These are phyloP conservation scores for Paralagenidium karlingii DNA, from an alignment of 352 stramenopile species.

Conservation along the genomic window DNA sequence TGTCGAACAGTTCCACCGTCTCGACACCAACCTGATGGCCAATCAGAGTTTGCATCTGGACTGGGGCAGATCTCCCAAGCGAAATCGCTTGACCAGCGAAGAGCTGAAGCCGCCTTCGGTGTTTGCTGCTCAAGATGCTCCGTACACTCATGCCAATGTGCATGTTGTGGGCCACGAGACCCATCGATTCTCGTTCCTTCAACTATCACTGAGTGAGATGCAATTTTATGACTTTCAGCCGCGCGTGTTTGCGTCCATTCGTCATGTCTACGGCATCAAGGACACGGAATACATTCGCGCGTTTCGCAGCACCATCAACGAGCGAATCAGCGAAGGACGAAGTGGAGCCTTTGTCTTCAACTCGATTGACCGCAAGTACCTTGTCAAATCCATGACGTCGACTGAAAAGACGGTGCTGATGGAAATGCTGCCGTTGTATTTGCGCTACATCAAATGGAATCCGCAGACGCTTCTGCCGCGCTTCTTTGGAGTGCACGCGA, in stretches of 20 bases:
- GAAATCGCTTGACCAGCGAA: background rate
- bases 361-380: conserved; percentile 77
- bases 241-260: conserved; percentile 65
- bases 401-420: conserved; percentile 74
- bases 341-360: conserved; percentile 86
- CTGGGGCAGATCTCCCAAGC: conserved; percentile 57
- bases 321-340: conserved; percentile 81
- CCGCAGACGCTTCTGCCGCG: conserved; percentile 75
- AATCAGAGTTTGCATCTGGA: conserved; percentile 78
- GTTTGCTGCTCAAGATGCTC: no score
- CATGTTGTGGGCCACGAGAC: conserved; percentile 47
- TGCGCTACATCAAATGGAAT: conserved; percentile 83
- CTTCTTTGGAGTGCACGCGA: conserved; percentile 82
- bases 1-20: conserved; percentile 64
- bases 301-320: conserved; percentile 77
- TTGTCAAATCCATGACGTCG: conserved; percentile 84
- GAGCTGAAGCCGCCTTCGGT: conserved; percentile 33
- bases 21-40: conserved; percentile 44
- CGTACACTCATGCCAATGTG: conserved; percentile 9
- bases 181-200: conserved; percentile 48
- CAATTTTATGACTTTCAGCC: conserved; percentile 83
- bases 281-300: conserved; percentile 69
- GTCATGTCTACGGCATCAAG: conserved; percentile 45
- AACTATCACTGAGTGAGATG: conserved; percentile 65
- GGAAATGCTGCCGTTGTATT: conserved; percentile 67